Evolutionary conservation across 805 yeast genomes (phyloP).

Genomic region (Komagataella pseudopastoris): DNA sequence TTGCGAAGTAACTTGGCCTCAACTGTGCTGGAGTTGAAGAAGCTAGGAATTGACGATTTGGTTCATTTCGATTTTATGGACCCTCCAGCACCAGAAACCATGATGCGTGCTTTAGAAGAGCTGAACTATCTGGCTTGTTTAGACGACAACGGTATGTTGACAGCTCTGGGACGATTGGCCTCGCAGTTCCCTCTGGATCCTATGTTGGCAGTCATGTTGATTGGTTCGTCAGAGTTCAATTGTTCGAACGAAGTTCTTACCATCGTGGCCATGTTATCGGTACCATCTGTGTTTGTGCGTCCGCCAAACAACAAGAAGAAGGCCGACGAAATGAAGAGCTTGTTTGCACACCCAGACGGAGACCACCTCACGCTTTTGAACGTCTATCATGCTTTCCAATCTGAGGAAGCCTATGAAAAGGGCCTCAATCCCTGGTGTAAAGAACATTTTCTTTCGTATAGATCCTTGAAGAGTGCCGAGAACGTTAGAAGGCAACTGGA

Average conservation of each 20-base stretch:
- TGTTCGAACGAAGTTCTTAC: slow-evolving; percentile 86
- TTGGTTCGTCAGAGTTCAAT: slow-evolving; percentile 71
- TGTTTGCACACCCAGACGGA: slow-evolving; percentile 88
- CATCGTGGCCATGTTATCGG: slow-evolving; percentile 81
- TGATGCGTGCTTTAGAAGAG: slow-evolving; percentile 98
- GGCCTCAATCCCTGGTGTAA: slow-evolving; percentile 82
- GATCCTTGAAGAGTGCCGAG: slow-evolving; percentile 78
- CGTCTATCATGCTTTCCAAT: slow-evolving; percentile 72
- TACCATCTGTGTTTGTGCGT: slow-evolving; percentile 88
- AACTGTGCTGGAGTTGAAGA: slow-evolving; percentile 86
- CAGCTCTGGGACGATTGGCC: slow-evolving; percentile 80
- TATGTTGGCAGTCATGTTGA: slow-evolving; percentile 83
- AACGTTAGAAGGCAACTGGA: slow-evolving; percentile 76
- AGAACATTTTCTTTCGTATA: slow-evolving; percentile 71
- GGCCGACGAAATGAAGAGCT: slow-evolving; percentile 82
- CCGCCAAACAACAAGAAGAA: slow-evolving; percentile 78
- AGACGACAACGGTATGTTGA: slow-evolving; percentile 83
- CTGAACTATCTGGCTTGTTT: slow-evolving; percentile 81
- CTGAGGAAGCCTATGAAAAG: slow-evolving; percentile 54
- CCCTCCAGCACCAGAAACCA: slow-evolving; percentile 98
- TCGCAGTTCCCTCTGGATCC: slow-evolving; percentile 95
- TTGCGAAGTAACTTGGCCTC: slow-evolving; percentile 81
- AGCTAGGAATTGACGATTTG: slow-evolving; percentile 87
- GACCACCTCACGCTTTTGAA: slow-evolving; percentile 87
- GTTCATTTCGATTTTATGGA: slow-evolving; percentile 98